Conservation (phyloP, 169 alveolate genomes). For the Ichthyophthirius multifiliis region DNA sequence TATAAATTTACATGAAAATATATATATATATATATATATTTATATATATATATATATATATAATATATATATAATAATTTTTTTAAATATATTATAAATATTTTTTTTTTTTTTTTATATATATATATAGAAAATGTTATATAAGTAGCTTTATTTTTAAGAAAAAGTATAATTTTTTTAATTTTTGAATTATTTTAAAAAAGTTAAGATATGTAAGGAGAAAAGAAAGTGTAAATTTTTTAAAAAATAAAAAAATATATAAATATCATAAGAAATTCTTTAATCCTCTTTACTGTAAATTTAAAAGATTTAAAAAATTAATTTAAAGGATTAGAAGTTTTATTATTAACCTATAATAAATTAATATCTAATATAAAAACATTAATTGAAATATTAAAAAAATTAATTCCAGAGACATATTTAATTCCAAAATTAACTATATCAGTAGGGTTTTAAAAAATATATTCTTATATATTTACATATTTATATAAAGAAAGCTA, state of each 20-base stretch:
- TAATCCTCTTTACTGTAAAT: constrained; percentile 6
- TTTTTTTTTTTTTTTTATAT: too few species aligned
- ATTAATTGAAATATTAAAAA: neutral
- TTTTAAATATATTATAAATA: too few species aligned
- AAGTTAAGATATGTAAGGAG: neutral
- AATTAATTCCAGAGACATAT: neutral
- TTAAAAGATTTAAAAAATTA: constrained; percentile 1
- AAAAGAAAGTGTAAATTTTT: neutral
- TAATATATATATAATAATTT: too few species aligned
- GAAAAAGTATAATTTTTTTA: neutral
- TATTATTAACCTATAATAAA: neutral
- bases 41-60: neutral
- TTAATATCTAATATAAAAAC: neutral
- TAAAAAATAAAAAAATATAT: too few species aligned
- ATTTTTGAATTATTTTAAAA: neutral
- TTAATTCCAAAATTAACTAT: neutral
- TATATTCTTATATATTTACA: neutral
- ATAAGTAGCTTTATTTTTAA: neutral
- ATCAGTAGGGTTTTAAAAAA: neutral
- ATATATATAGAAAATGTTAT: neutral
- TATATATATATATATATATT: neutral
- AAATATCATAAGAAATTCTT: constrained; percentile 5
- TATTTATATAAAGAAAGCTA: neutral
- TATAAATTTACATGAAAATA: neutral
- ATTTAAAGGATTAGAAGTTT: neutral